Base-by-base conservation (phyloP, 176 grass and related monocot species). In the Oryza rufipogon region DNA sequence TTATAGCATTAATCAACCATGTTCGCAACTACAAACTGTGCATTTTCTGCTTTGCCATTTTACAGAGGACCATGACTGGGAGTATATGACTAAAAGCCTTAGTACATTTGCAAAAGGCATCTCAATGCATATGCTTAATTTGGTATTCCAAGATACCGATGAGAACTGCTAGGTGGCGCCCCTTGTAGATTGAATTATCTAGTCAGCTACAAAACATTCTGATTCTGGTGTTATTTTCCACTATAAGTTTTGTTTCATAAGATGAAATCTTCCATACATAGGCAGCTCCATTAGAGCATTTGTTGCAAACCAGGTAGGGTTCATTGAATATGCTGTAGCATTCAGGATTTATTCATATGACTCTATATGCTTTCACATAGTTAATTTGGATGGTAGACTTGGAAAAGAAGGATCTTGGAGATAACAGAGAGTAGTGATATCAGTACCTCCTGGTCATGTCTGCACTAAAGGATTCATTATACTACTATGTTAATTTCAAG, bases 1-100 rank as follows among this genome's bases (percentile, higher is more conserved):
- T 71, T 41, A 70, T 44, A 9, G 23, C 20, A 22, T 71, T 41
- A 42, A 71, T 45, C 58, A 45, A 45, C 39, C 42, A n/a, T 23
- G 19, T 32, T 32, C 22, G 69, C 12, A 9, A 11, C 20, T 63
- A 63, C 69, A 71, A 45, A 71, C 11, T 71, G 13, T 44, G 38
- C 38, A 13, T 9, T 10, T 70, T 41, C 17, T 16, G 20, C 34
- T 42, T 71, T 69, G 6, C 19, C 33, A 38, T 69, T 69, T 69
- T 69, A 38, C 19, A 10, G 67, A 38, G 67, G 19, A 39, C 33
- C 33, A 20, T 69, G 67, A 20, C 49, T 52, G 15, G 49, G 54
- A 58, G 54, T 58, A 23, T 71, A 71, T 11, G 41, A 72, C 41
- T 71, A 71, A 72, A 0, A 72, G 20, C 70, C 7, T 71, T 72